phyloP scores from a whole-genome alignment of 164 flowering plant species.

The Annona squamosa region DNA sequence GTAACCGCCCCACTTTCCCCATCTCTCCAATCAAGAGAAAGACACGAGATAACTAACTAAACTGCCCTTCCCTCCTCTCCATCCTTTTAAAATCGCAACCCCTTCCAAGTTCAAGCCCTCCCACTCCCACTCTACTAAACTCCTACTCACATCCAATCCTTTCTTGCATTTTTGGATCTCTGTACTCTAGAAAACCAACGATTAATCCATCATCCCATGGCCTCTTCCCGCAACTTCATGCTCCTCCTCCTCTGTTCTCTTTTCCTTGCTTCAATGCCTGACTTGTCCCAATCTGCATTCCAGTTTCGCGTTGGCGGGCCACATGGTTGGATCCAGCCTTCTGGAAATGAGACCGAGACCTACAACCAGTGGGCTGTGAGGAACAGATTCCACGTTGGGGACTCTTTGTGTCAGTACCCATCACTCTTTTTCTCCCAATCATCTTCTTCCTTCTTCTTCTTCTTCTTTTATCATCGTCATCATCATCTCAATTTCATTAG shows the following conservation, averaged over 20 bases:
- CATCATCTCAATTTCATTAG: too few relatives aligned
- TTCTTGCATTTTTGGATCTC: neutral
- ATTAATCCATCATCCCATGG: neutral
- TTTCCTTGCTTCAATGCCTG: conserved; percentile 9
- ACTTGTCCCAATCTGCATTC: conserved; percentile 18
- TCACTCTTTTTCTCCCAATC: neutral
- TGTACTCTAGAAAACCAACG: neutral
- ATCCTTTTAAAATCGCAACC: neutral
- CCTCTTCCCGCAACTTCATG: conserved; percentile 3
- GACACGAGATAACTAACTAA: neutral
- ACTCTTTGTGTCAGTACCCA: conserved; percentile 42
- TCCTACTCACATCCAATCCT: too few relatives aligned
- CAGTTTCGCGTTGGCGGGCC: conserved; percentile 49
- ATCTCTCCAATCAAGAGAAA: neutral
- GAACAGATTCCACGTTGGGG: conserved; percentile 57
- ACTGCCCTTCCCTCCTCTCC: conserved; percentile 6
- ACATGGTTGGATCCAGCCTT: conserved; percentile 42
- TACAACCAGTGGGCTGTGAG: conserved; percentile 48
- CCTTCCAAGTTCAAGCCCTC: neutral
- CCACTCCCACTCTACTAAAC: neutral
- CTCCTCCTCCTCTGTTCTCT: neutral
- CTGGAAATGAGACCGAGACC: conserved; percentile 28
- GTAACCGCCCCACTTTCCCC: conserved; percentile 1
- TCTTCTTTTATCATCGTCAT: too few relatives aligned
- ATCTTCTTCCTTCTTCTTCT: too few relatives aligned